A percentile compares a stretch with the other conserved stretches of the same genome.
phyloP scores from a whole-genome alignment of 2,329 filamentous ascomycete genomes.

The Seiridium cupressi region DNA sequence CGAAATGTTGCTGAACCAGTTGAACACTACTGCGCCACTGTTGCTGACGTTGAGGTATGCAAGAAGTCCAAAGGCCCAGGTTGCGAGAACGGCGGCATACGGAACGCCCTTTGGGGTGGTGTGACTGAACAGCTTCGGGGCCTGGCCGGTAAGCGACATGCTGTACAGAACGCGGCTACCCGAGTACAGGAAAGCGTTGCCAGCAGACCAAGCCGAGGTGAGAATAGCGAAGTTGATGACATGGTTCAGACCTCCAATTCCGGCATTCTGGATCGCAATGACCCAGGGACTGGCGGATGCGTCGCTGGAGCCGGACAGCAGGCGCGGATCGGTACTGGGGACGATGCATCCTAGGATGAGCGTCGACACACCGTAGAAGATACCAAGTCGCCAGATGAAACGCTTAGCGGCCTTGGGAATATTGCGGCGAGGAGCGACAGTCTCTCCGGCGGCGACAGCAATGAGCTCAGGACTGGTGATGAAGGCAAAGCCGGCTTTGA shows the following conservation, averaged over 20 bases:
- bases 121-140: constrained; percentile 57
- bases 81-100: constrained; percentile 51
- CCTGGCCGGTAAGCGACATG: constrained; percentile 65
- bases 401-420: constrained; percentile 64
- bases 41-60: constrained; percentile 68
- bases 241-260: constrained; percentile 62
- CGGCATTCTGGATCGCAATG: constrained; percentile 64
- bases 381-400: constrained; percentile 59
- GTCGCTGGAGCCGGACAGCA: constrained; percentile 57
- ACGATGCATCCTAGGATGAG: constrained; percentile 61
- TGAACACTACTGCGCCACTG: constrained; percentile 62
- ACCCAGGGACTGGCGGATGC: constrained; percentile 63
- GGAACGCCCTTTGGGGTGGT: constrained; percentile 64
- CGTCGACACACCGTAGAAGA: constrained; percentile 64
- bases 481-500: constrained; percentile 61
- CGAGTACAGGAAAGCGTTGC: constrained; percentile 63
- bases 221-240: constrained; percentile 69
- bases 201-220: constrained; percentile 63
- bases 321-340: constrained; percentile 61
- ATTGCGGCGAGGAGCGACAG: constrained; percentile 61
- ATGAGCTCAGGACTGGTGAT: constrained; percentile 62
- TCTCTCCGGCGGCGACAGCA: constrained; percentile 64
- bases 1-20: constrained; percentile 70
- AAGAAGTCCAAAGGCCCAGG: constrained; percentile 60
- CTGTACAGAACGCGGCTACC: constrained; percentile 69